These are phyloP conservation scores for Kokia cookei DNA, from an alignment of 441 rosid species.

Conservation along the genomic window DNA sequence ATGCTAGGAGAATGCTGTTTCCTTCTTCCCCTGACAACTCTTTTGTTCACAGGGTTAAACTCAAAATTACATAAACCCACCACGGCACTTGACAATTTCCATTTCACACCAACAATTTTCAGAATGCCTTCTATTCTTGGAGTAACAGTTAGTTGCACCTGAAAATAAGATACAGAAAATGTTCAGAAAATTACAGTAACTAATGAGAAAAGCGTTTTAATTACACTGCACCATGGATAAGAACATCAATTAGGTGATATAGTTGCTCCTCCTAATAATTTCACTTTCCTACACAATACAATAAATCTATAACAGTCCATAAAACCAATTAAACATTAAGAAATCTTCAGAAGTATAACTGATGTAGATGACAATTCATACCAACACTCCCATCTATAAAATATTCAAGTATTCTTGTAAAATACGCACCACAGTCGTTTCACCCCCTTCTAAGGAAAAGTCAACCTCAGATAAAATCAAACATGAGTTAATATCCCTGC, in stretches of 20 bases:
- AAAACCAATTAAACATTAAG: neutral
- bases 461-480: conserved; percentile 70
- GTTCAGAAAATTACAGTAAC: conserved; percentile 2
- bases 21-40: conserved; percentile 42
- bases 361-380: neutral
- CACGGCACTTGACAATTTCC: conserved; percentile 88
- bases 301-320: neutral
- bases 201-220: neutral
- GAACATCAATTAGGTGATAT: neutral
- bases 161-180: conserved; percentile 9
- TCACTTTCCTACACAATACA: neutral
- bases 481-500: conserved; percentile 50
- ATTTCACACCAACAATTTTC: conserved; percentile 82
- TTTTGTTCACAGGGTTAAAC: conserved; percentile 42
- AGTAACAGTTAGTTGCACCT: conserved; percentile 90
- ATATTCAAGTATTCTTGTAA: conserved; percentile 9
- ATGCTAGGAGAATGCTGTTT: conserved; percentile 46
- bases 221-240: neutral
- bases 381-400: conserved; percentile 1
- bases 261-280: neutral
- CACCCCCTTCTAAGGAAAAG: conserved; percentile 58
- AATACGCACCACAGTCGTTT: conserved; percentile 62
- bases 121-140: conserved; percentile 83
- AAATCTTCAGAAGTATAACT: neutral
- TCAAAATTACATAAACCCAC: conserved; percentile 69